Conservation (phyloP, 2,329 filamentous ascomycete genomes). For the Diaporthe destruens region DNA sequence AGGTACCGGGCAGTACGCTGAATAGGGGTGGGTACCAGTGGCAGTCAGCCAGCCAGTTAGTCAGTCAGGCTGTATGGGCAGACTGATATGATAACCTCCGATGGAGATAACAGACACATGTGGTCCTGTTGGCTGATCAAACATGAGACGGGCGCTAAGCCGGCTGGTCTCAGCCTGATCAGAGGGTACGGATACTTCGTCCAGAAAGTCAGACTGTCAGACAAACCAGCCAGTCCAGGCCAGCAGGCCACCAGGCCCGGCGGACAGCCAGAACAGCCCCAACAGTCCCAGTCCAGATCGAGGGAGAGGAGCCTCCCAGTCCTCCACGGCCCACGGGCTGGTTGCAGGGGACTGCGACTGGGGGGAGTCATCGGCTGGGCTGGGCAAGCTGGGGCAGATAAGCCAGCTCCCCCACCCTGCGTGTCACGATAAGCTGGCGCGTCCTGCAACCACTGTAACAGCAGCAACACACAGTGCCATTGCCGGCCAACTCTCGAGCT, state of each 20-base stretch:
- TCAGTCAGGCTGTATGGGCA: neutral
- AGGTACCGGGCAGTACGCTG: too few species aligned
- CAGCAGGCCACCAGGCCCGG: too few species aligned
- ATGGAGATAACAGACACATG: conserved; percentile 28
- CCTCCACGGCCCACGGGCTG: neutral
- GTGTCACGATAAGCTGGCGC: conserved; percentile 30
- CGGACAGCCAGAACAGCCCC: neutral
- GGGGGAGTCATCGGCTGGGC: conserved; percentile 22
- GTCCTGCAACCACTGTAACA: conserved; percentile 40
- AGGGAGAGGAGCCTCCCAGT: conserved; percentile 8
- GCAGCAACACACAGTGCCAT: conserved; percentile 26
- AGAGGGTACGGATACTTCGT: conserved; percentile 4
- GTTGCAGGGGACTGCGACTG: conserved; percentile 2
- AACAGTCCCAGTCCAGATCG: conserved; percentile 7
- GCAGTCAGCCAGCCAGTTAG: neutral
- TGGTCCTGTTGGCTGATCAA: conserved; percentile 33
- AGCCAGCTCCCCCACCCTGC: conserved; percentile 25
- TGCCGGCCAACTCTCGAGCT: conserved; percentile 8
- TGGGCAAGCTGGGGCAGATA: conserved; percentile 25
- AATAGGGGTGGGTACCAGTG: neutral
- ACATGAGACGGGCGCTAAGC: conserved; percentile 30
- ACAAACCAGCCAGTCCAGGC: neutral
- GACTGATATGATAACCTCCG: neutral
- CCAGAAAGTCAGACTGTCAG: conserved; percentile 3
- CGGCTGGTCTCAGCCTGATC: conserved; percentile 23